Conservation (phyloP, 1,139 yeast genomes). For the Geotrichum reessii region DNA sequence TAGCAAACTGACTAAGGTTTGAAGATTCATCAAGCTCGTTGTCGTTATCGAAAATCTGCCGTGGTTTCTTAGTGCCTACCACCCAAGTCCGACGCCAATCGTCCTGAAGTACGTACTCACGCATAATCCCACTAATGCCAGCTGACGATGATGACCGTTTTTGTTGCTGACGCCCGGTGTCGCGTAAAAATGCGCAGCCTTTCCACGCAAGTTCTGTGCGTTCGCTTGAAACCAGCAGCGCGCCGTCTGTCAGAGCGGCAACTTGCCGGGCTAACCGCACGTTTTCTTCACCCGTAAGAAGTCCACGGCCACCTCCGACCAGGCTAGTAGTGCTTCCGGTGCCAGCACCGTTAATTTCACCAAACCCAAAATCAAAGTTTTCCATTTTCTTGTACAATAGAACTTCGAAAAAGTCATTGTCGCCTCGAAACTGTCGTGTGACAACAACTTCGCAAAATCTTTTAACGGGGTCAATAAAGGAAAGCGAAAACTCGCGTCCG, state of each 20-base stretch:
- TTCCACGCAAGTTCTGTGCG: neutral
- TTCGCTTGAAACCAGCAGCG: neutral
- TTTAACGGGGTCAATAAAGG: slow-evolving; percentile 2
- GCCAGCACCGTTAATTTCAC: neutral
- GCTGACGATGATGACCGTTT: neutral
- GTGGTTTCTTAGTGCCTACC: neutral
- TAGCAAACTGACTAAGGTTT: neutral
- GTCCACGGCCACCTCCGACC: neutral
- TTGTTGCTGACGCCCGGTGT: neutral
- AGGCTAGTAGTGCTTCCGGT: neutral
- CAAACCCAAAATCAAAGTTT: slow-evolving; percentile 5
- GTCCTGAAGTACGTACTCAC: slow-evolving; percentile 5
- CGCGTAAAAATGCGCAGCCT: neutral
- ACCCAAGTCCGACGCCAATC: slow-evolving; percentile 10
- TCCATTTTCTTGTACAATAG: neutral
- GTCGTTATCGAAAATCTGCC: neutral
- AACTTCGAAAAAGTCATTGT: slow-evolving; percentile 1
- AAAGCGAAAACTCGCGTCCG: slow-evolving; percentile 3
- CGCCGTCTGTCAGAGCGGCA: neutral
- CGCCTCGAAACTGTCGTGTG: slow-evolving; percentile 1
- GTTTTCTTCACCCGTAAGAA: neutral
- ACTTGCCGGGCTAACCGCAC: slow-evolving; percentile 5
- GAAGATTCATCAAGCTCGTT: neutral
- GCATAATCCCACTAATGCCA: neutral
- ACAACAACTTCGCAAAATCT: neutral